A percentile compares a stretch with the other conserved stretches of the same genome.
These are phyloP conservation scores for Collybiopsis luxurians DNA, from an alignment of 768 basidiomycete genomes.

Conservation along the genomic window DNA sequence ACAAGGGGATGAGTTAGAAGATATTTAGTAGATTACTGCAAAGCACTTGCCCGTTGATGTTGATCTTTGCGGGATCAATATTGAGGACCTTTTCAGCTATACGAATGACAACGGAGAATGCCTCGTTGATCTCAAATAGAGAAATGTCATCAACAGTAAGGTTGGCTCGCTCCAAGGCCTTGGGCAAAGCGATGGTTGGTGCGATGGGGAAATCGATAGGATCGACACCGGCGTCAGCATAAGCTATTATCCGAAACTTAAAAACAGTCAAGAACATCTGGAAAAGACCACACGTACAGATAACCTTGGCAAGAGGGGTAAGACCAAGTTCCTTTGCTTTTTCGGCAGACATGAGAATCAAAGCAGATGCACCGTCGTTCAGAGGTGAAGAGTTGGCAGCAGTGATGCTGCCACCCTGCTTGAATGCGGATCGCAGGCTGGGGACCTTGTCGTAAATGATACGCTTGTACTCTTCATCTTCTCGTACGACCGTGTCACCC, in stretches of 20 bases:
- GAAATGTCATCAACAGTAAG: constrained; percentile 82
- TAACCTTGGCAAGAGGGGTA: constrained; percentile 89
- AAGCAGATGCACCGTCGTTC: constrained; percentile 94
- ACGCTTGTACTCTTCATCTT: constrained; percentile 99
- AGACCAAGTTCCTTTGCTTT: constrained; percentile 90
- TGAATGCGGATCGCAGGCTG: constrained; percentile 84
- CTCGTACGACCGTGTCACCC: constrained; percentile 82
- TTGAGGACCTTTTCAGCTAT: constrained; percentile 86
- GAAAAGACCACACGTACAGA: constrained; percentile 61
- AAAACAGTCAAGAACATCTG: constrained; percentile 4
- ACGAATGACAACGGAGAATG: constrained; percentile 91
- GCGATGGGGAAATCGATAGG: constrained; percentile 98
- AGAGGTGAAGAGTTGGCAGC: constrained; percentile 94
- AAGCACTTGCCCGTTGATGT: constrained; percentile 73
- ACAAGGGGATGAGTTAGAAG: constrained; percentile 19
- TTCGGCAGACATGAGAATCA: constrained; percentile 91
- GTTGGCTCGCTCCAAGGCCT: constrained; percentile 85
- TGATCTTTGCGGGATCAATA: constrained; percentile 86
- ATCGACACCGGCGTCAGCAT: constrained; percentile 94
- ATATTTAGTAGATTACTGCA: constrained; percentile 8
- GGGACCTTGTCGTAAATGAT: constrained; percentile 95
- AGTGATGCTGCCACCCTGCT: constrained; percentile 86
- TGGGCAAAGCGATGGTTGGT: constrained; percentile 87
- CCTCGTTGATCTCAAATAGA: constrained; percentile 96
- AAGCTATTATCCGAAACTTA: constrained; percentile 50